Base-by-base conservation (phyloP, 306 rosid species). In the Malus asiatica region DNA sequence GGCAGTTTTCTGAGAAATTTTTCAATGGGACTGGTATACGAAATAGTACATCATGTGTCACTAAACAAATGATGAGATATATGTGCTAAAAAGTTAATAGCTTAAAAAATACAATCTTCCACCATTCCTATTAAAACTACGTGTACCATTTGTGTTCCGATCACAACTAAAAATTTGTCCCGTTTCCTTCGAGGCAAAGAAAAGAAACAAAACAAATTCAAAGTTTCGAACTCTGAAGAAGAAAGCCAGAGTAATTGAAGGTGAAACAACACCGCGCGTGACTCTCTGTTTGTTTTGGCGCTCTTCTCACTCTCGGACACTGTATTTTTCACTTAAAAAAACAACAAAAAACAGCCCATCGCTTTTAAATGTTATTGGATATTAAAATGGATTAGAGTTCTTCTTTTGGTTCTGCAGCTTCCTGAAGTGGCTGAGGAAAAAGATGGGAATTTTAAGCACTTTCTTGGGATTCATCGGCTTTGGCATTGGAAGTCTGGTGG, bases 381-480 rank as follows among this genome's bases (percentile, higher is more conserved):
- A 57, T 18, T 38, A 8, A 14, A 4, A 18, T 64, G 44, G 9
- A 33, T 30, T 32, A 32, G 33, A 32, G 22, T 15, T 64, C 30
- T 20, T 25, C 45, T 73, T 27, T 66, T 44, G 35, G 11, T 64
- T 64, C 68, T 20, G 1, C 2, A 8, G 42, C 33, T 59, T 73
- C 66, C 59, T 72, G 55, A 38, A 72, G 48, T 44, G 61, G 68
- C 35, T 25, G 45, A 73, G 62, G 19, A 74, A 11, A 71, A 45
- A 59, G 22, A 92, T 92, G 96, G 91, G 91, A 10, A 51, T 92
- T 45, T 11, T 89, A 29, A 72, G 86, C 60, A 89, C 85, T 78
- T 55, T 88, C 51, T 70, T 89, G 8, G 96, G 87, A n/a, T 65
- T 89, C 64, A 0, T 89, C 66, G 97, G 97, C 58, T 92, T 89